Percentiles rank a stretch among this genome's conserved stretches.
Evolutionary conservation across 164 flowering plant species (phyloP).

Genomic region (Magnolia kwangsiensis): DNA sequence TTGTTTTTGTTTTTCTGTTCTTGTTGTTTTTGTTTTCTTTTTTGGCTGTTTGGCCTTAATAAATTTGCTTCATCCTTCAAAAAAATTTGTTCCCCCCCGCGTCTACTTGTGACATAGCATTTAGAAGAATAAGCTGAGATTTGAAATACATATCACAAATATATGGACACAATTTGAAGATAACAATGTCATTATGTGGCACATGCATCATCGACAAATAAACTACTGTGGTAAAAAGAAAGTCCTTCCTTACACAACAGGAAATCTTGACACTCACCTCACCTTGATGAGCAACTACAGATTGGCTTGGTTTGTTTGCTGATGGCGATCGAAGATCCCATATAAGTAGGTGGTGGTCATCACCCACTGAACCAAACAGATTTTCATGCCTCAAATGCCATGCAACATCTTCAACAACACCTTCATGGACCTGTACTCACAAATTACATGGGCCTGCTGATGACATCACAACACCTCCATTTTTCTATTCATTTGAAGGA

Average conservation of each 20-base stretch:
- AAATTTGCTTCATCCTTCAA: too few relatives aligned
- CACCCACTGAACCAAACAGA: slow-evolving; percentile 96
- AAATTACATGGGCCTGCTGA: neutral
- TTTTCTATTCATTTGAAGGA: neutral
- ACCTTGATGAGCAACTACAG: slow-evolving; percentile 91
- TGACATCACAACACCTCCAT: neutral
- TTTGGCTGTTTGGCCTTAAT: too few relatives aligned
- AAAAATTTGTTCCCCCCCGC: too few relatives aligned
- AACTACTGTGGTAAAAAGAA: neutral
- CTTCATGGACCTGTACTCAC: slow-evolving; percentile 75
- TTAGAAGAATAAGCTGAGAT: too few relatives aligned
- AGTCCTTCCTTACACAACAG: neutral
- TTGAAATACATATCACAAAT: too few relatives aligned
- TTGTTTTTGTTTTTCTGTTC: too few relatives aligned
- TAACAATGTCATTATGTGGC: neutral
- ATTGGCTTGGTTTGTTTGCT: slow-evolving; percentile 65
- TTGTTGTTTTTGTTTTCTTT: too few relatives aligned
- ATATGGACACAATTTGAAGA: neutral
- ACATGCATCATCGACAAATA: neutral
- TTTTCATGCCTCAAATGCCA: slow-evolving; percentile 95
- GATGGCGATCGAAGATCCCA: slow-evolving; percentile 83
- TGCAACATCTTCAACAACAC: slow-evolving; percentile 97
- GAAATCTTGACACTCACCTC: slow-evolving; percentile 50
- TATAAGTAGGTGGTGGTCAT: slow-evolving; percentile 81
- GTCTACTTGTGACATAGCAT: too few relatives aligned